Percentiles rank a stretch among this genome's conserved stretches.
Conservation (phyloP, 2,329 filamentous ascomycete species). For the Fusarium floridanum region DNA sequence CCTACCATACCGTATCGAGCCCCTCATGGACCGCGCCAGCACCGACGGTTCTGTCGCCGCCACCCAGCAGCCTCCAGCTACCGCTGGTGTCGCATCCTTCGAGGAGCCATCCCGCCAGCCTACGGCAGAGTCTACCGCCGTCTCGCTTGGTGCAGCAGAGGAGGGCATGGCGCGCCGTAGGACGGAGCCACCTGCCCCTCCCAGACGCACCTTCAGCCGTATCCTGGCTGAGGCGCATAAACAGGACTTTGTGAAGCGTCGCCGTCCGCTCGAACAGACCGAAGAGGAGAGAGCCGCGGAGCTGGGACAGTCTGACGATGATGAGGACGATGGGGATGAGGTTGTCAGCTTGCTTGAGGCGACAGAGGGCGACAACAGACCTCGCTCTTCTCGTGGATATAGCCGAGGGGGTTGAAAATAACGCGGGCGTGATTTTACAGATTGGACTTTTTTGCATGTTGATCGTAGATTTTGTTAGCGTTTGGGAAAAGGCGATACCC, state of each 20-base stretch:
- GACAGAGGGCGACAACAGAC: constrained; percentile 41
- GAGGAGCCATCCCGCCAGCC: constrained; percentile 24
- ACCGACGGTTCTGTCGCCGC: constrained; percentile 45
- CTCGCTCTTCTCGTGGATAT: constrained; percentile 37
- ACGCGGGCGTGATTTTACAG: not conserved
- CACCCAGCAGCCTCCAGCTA: constrained; percentile 6
- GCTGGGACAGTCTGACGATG: constrained; percentile 51
- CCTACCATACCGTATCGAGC: constrained; percentile 79
- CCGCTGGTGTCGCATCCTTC: constrained; percentile 4
- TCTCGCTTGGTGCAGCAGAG: constrained; percentile 32
- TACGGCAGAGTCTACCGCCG: constrained; percentile 37
- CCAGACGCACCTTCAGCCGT: constrained; percentile 59
- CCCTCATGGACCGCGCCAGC: constrained; percentile 59
- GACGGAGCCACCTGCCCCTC: constrained; percentile 42
- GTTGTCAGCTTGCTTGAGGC: constrained; percentile 46
- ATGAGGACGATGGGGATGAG: constrained; percentile 50
- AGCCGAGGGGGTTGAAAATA: not conserved
- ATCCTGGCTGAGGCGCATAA: constrained; percentile 88
- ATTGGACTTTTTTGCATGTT: constrained; percentile 1
- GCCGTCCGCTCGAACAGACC: constrained; percentile 52
- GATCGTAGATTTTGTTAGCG: constrained; percentile 8
- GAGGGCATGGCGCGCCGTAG: constrained; percentile 49
- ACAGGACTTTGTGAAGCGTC: constrained; percentile 91
- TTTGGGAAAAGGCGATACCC: constrained; percentile 11
- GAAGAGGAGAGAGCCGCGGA: constrained; percentile 42